Conservation (phyloP, 495 filamentous ascomycete species). For the Pseudoneurospora amorphoporcata region DNA sequence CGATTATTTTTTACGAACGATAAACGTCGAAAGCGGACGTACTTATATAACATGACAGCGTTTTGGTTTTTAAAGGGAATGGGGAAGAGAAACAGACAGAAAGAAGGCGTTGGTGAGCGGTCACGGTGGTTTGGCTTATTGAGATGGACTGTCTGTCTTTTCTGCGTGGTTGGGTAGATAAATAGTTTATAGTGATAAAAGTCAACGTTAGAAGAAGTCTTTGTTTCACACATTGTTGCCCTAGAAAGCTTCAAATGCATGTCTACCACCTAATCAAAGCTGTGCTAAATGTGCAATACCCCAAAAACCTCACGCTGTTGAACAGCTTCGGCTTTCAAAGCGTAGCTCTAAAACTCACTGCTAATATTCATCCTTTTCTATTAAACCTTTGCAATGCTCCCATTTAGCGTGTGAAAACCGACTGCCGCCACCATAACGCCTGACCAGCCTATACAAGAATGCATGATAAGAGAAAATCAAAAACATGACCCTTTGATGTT, state of each 20-base stretch:
- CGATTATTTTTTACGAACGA: not conserved
- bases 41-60: not conserved
- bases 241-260: not conserved
- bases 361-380: not conserved
- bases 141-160: not conserved
- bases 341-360: not conserved
- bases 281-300: not conserved
- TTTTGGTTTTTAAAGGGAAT: not conserved
- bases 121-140: not conserved
- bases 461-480: not conserved
- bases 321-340: not conserved
- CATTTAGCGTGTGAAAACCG: not conserved
- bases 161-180: not conserved
- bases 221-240: not conserved
- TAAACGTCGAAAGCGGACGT: not conserved
- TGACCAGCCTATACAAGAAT: not conserved
- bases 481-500: not conserved
- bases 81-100: not conserved
- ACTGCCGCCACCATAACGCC: not conserved
- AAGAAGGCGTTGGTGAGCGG: not conserved
- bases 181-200: not conserved
- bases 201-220: not conserved
- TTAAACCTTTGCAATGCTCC: not conserved
- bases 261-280: not conserved
- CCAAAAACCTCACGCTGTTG: not conserved